Percentiles rank a stretch among this genome's conserved stretches.
Evolutionary conservation across 768 basidiomycete genomes (phyloP).

Genomic region (Tricholoma hemisulphureum): DNA sequence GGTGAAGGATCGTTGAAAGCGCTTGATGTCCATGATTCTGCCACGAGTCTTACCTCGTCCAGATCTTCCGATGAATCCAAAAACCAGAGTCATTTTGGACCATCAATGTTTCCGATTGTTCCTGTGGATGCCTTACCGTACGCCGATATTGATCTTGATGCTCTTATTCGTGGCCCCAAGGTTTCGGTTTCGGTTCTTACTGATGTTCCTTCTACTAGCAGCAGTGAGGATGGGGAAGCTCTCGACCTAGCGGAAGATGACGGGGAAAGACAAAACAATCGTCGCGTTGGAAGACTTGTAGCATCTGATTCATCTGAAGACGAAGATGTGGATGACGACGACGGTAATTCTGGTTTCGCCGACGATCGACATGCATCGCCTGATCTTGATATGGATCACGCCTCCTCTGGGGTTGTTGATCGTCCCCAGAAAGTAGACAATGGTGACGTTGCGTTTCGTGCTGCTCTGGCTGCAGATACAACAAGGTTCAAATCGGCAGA

Average conservation of each 20-base stretch:
- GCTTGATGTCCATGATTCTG: neutral
- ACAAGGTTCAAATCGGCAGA: constrained; percentile 7
- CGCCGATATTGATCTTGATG: constrained; percentile 34
- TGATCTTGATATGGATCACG: constrained; percentile 9
- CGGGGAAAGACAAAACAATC: constrained; percentile 14
- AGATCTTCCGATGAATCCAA: constrained; percentile 9
- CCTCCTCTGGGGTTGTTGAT: constrained; percentile 32
- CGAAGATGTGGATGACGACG: constrained; percentile 38
- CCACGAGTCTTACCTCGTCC: neutral
- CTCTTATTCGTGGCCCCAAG: constrained; percentile 39
- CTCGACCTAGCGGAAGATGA: constrained; percentile 36
- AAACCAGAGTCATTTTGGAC: neutral
- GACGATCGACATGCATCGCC: neutral
- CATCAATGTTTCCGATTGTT: constrained; percentile 22
- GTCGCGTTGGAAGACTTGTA: constrained; percentile 28
- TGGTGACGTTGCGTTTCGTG: constrained; percentile 35
- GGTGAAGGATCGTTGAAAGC: neutral
- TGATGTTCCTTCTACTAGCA: constrained; percentile 40
- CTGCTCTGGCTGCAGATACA: constrained; percentile 33
- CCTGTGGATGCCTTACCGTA: constrained; percentile 22
- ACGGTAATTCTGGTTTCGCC: constrained; percentile 18
- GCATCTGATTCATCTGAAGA: constrained; percentile 22
- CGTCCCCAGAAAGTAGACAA: constrained; percentile 29
- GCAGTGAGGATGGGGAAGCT: constrained; percentile 41
- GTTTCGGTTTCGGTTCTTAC: constrained; percentile 24